phyloP scores from a whole-genome alignment of 164 flowering plant genomes.

The Annona squamosa region DNA sequence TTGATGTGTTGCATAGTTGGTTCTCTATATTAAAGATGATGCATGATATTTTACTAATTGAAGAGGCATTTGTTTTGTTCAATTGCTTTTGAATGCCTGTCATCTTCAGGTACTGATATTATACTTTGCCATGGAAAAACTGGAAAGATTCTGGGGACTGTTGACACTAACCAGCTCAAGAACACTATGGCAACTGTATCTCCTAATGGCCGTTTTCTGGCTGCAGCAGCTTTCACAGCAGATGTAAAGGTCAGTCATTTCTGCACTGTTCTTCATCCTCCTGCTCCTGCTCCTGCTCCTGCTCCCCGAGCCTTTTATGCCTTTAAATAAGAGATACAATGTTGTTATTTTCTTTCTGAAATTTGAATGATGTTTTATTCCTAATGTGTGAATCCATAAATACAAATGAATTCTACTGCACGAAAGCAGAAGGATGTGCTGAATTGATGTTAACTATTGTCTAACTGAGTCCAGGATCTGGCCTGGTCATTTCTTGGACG shows the following conservation, averaged over 20 bases:
- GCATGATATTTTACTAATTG: background rate
- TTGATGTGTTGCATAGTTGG: background rate
- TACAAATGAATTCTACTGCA: background rate
- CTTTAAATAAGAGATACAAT: background rate
- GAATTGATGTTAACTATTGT: background rate
- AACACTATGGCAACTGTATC: conserved; percentile 87
- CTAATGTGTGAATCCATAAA: background rate
- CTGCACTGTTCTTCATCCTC: background rate
- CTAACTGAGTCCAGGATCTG: background rate
- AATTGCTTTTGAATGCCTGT: background rate
- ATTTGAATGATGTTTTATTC: background rate
- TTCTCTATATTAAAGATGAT: too few species aligned
- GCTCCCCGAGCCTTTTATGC: background rate
- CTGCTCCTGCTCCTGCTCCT: too few species aligned
- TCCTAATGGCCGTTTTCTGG: conserved; percentile 96
- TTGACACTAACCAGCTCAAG: conserved; percentile 93
- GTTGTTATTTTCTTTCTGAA: background rate
- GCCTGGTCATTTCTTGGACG: too few species aligned
- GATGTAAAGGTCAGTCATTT: conserved; percentile 77
- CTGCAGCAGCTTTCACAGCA: conserved; percentile 99
- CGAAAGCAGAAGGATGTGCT: background rate
- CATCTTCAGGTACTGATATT: conserved; percentile 76
- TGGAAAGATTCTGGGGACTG: conserved; percentile 70
- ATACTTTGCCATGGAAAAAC: conserved; percentile 89
- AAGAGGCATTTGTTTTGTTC: background rate